Percentiles rank a stretch among this genome's conserved stretches.
These are phyloP conservation scores for Epichloe uncinata DNA, from an alignment of 2,329 filamentous ascomycete genomes.

Conservation along the genomic window DNA sequence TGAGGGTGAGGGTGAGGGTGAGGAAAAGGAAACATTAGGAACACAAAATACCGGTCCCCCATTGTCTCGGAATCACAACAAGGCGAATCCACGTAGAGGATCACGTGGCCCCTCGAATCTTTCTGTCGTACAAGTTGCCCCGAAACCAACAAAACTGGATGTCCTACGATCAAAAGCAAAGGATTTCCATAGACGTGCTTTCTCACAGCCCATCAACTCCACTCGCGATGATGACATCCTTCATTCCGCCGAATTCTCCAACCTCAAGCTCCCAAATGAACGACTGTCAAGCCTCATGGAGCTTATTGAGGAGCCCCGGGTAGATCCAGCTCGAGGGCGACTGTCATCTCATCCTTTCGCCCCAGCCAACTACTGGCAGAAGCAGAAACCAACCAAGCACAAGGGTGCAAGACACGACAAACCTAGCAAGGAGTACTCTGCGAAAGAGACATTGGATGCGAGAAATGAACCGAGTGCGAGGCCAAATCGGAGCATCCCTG, in stretches of 20 bases:
- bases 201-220: background rate
- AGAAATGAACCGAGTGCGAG: slow-evolving; percentile 32
- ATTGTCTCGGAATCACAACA: background rate
- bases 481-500: slow-evolving; percentile 10
- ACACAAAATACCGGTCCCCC: background rate
- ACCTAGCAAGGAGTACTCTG: slow-evolving; percentile 13
- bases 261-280: background rate
- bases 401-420: background rate
- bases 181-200: background rate
- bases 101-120: background rate
- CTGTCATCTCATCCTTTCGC: background rate
- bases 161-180: background rate
- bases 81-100: background rate
- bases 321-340: background rate
- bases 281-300: background rate
- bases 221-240: background rate
- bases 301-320: slow-evolving; percentile 1
- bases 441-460: slow-evolving; percentile 24
- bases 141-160: background rate
- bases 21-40: background rate
- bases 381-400: background rate
- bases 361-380: background rate
- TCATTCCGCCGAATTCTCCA: background rate
- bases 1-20: no score
- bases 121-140: background rate